Conservation (phyloP, 352 stramenopile genomes). For the Globisporangium orthogonon region DNA sequence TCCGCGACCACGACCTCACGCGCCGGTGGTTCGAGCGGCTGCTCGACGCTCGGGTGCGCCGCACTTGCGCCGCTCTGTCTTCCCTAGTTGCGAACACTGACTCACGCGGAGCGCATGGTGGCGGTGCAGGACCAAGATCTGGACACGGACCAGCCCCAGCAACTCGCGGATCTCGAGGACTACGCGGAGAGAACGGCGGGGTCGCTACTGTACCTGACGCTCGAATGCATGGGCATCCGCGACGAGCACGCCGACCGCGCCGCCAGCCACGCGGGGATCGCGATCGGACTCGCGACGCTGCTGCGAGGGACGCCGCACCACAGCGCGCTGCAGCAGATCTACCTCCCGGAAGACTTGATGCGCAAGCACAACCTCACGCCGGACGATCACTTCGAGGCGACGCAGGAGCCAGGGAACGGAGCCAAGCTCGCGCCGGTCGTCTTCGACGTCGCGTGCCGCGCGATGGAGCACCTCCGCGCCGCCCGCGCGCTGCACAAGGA, state of each 20-base stretch:
- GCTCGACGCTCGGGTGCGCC: constrained; percentile 70
- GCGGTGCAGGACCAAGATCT: constrained; percentile 65
- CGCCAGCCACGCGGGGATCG: constrained; percentile 79
- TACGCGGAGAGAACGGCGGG: constrained; percentile 87
- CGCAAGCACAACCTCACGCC: constrained; percentile 49
- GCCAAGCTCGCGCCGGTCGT: constrained; percentile 75
- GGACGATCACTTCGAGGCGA: constrained; percentile 51
- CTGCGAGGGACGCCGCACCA: constrained; percentile 75
- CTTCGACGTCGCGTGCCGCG: constrained; percentile 84
- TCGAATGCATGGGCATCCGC: constrained; percentile 80
- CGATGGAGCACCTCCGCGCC: constrained; percentile 75
- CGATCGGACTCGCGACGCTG: constrained; percentile 81
- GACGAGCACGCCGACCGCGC: constrained; percentile 71
- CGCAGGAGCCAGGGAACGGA: constrained; percentile 51
- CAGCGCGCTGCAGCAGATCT: constrained; percentile 54
- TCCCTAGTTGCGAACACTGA: not conserved
- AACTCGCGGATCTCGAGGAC: constrained; percentile 67
- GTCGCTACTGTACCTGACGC: constrained; percentile 86
- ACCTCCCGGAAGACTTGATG: constrained; percentile 81
- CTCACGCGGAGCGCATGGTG: not conserved
- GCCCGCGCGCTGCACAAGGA: constrained; percentile 50
- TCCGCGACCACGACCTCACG: constrained; percentile 75
- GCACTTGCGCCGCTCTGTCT: not conserved
- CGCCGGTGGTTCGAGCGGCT: constrained; percentile 89
- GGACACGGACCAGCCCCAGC: constrained; percentile 65